A percentile compares a stretch with the other conserved stretches of the same genome.
Conservation (phyloP, 2,329 filamentous ascomycete genomes). For the Fonsecaea pedrosoi region DNA sequence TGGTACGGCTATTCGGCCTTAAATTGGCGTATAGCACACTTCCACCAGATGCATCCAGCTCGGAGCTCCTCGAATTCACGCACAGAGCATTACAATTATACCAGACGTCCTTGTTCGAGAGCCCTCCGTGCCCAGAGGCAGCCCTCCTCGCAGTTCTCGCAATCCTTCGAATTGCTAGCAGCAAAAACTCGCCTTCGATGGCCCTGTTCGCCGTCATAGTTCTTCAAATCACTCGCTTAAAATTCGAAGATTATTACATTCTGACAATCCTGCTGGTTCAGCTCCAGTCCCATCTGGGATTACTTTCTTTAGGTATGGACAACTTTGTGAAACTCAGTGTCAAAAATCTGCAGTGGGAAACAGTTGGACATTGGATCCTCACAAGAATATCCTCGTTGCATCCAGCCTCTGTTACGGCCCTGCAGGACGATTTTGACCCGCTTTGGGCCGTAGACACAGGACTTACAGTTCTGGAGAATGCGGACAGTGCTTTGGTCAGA, state of each 20-base stretch:
- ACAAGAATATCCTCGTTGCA: slow-evolving; percentile 57
- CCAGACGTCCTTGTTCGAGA: slow-evolving; percentile 13
- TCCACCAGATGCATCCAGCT: neutral
- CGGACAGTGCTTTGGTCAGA: slow-evolving; percentile 47
- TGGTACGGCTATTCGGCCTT: slow-evolving; percentile 29
- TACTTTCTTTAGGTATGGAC: slow-evolving; percentile 54
- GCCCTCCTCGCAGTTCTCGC: slow-evolving; percentile 36
- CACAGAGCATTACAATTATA: slow-evolving; percentile 30
- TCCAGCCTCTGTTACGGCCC: slow-evolving; percentile 49
- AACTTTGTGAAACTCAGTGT: slow-evolving; percentile 54
- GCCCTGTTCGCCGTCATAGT: slow-evolving; percentile 30
- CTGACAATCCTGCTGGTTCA: slow-evolving; percentile 53
- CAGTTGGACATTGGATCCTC: slow-evolving; percentile 55
- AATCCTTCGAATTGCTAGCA: slow-evolving; percentile 24
- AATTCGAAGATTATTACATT: slow-evolving; percentile 56
- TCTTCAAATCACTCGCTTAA: slow-evolving; percentile 37
- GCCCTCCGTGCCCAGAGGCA: slow-evolving; percentile 31
- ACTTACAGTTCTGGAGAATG: slow-evolving; percentile 51
- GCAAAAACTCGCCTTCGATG: slow-evolving; percentile 9
- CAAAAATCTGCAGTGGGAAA: slow-evolving; percentile 58
- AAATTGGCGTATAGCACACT: slow-evolving; percentile 34
- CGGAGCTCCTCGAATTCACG: slow-evolving; percentile 27
- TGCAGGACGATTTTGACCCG: slow-evolving; percentile 48
- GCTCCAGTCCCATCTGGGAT: slow-evolving; percentile 53
- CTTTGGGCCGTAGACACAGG: slow-evolving; percentile 50